phyloP scores from a whole-genome alignment of 2,329 filamentous ascomycete species.

The Orbilia quercus region DNA sequence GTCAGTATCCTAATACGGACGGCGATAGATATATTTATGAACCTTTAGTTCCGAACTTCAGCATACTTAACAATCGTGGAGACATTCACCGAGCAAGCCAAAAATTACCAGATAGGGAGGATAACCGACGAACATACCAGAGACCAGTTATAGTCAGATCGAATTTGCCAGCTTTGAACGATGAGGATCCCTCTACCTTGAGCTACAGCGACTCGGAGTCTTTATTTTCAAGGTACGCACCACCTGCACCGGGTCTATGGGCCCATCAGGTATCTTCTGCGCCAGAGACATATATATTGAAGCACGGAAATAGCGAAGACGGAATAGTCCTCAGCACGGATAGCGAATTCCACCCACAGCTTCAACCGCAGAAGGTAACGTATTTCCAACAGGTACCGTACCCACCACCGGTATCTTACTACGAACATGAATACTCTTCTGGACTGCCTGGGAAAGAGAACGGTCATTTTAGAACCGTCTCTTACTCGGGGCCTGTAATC shows the following conservation, averaged over 20 bases:
- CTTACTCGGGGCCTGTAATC: neutral
- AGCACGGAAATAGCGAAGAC: slow-evolving; percentile 10
- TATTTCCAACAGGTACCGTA: slow-evolving; percentile 7
- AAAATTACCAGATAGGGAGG: neutral
- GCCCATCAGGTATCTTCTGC: neutral
- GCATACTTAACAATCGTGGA: too few relatives aligned
- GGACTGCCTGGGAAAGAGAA: neutral
- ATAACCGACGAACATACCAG: neutral
- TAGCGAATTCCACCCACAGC: slow-evolving; percentile 4
- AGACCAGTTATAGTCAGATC: slow-evolving; percentile 13
- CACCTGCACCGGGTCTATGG: slow-evolving; percentile 5
- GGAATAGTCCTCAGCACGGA: slow-evolving; percentile 7
- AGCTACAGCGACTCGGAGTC: neutral
- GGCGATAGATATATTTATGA: neutral
- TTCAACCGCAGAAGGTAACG: slow-evolving; percentile 8
- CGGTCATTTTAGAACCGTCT: neutral
- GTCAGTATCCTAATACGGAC: neutral
- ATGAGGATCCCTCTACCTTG: neutral
- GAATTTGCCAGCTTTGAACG: neutral
- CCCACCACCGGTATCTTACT: neutral
- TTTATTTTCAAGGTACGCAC: neutral
- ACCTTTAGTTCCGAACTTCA: too few relatives aligned
- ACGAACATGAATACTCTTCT: neutral
- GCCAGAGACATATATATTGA: slow-evolving; percentile 26
- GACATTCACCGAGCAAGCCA: too few relatives aligned